Percentiles rank a stretch among this genome's conserved stretches.
Conservation (phyloP, 345 rosid species). For the Arabis hirsuta region DNA sequence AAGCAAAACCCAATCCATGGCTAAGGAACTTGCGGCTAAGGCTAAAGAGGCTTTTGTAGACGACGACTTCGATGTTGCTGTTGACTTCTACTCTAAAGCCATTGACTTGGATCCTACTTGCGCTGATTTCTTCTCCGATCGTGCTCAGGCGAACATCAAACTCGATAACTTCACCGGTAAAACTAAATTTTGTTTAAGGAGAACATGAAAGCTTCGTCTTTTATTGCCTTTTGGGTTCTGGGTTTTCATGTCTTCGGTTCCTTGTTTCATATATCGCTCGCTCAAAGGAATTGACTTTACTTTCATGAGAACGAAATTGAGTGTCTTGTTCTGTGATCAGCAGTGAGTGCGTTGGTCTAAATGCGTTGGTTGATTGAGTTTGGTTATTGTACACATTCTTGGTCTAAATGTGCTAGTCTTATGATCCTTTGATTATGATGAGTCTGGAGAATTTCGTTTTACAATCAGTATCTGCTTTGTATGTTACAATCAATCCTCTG, state of each 20-base stretch:
- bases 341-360: neutral
- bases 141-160: slow-evolving; percentile 91
- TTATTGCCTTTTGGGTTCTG: neutral
- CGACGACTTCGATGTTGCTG: slow-evolving; percentile 83
- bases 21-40: slow-evolving; percentile 65
- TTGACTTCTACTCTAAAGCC: slow-evolving; percentile 80
- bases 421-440: neutral
- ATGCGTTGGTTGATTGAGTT: neutral
- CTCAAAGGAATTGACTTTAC: neutral
- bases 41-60: slow-evolving; percentile 91
- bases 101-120: slow-evolving; percentile 61
- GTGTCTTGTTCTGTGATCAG: neutral
- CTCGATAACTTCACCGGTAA: slow-evolving; percentile 73
- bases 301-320: slow-evolving; percentile 8
- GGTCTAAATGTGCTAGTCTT: slow-evolving; percentile 5
- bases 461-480: neutral
- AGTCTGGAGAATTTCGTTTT: neutral
- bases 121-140: slow-evolving; percentile 80
- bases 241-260: slow-evolving; percentile 1
- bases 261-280: neutral
- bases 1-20: slow-evolving; percentile 49
- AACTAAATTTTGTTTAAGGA: neutral
- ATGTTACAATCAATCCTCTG: neutral
- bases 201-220: slow-evolving; percentile 7
- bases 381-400: neutral